phyloP scores from a whole-genome alignment of 805 yeast species.

The Lipomyces yamanashiensis region DNA sequence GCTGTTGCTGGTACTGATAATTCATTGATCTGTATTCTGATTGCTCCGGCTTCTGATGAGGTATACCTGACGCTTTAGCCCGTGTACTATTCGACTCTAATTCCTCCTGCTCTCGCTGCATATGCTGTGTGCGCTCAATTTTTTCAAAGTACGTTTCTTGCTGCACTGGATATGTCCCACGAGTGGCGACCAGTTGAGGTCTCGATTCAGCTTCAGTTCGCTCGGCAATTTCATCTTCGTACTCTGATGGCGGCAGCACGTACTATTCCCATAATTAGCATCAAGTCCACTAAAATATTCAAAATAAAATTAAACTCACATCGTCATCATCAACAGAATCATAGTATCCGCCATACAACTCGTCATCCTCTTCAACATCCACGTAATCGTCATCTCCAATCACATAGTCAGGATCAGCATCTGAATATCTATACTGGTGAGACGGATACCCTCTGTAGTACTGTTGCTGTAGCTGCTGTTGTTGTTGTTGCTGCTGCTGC shows the following conservation, averaged over 20 bases:
- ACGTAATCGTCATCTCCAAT: not conserved
- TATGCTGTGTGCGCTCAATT: constrained; percentile 26
- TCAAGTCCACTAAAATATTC: not conserved
- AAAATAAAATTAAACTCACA: not conserved
- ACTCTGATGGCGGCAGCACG: constrained; percentile 7
- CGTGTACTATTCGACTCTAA: not conserved
- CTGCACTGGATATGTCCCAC: not conserved
- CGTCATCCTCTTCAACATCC: constrained; percentile 19
- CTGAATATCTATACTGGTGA: constrained; percentile 10
- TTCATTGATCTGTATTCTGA: constrained; percentile 1
- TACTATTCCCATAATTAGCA: not conserved
- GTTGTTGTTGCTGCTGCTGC: constrained; percentile 22
- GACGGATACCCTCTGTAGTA: constrained; percentile 18
- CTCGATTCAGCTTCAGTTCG: not conserved
- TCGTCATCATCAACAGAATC: constrained; percentile 18
- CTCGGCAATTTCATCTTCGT: not conserved
- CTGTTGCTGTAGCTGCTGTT: constrained; percentile 19
- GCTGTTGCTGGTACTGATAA: not conserved
- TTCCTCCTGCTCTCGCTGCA: constrained; percentile 14
- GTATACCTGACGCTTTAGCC: not conserved
- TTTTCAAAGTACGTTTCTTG: constrained; percentile 28
- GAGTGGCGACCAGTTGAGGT: not conserved
- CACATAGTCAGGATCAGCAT: not conserved
- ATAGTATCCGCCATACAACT: constrained; percentile 13
- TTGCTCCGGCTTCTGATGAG: constrained; percentile 2